Evolutionary conservation across 768 basidiomycete species (phyloP).

Genomic region (Mycena belliarum): DNA sequence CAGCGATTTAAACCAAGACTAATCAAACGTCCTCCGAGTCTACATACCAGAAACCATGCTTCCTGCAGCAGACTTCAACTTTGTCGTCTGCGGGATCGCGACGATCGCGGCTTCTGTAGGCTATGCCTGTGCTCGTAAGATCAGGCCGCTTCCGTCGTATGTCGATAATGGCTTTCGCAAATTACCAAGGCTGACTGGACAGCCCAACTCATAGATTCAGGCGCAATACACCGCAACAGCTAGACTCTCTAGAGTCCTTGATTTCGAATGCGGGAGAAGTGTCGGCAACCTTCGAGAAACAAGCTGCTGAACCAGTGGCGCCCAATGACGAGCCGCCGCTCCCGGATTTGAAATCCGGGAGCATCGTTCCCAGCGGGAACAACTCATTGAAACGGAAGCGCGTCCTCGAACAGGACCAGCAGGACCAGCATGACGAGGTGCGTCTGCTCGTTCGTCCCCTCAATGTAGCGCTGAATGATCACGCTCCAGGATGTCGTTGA

Average conservation of each 20-base stretch:
- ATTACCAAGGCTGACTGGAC: constrained; percentile 1
- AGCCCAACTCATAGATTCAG: background rate
- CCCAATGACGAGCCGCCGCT: background rate
- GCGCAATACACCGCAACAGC: background rate
- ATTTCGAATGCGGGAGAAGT: background rate
- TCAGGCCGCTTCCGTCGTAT: constrained; percentile 20
- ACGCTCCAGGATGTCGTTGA: constrained; percentile 30
- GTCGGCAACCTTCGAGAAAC: constrained; percentile 1
- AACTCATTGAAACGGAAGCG: constrained; percentile 34
- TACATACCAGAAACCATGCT: constrained; percentile 42
- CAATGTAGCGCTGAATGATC: background rate
- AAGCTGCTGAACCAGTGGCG: background rate
- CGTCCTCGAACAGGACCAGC: constrained; percentile 26
- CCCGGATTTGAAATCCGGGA: background rate
- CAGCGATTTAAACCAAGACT: too few species aligned
- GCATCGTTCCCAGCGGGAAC: background rate
- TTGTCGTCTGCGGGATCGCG: constrained; percentile 57
- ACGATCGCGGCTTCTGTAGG: constrained; percentile 62
- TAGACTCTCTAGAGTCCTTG: background rate
- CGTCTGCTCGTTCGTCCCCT: background rate
- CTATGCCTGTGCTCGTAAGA: constrained; percentile 53
- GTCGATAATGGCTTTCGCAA: constrained; percentile 31
- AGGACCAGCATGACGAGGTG: constrained; percentile 17
- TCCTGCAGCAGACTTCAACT: constrained; percentile 53
- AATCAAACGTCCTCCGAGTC: background rate